These are phyloP conservation scores for Fusarium verrucosum DNA, from an alignment of 2,329 filamentous ascomycete genomes.

Conservation along the genomic window DNA sequence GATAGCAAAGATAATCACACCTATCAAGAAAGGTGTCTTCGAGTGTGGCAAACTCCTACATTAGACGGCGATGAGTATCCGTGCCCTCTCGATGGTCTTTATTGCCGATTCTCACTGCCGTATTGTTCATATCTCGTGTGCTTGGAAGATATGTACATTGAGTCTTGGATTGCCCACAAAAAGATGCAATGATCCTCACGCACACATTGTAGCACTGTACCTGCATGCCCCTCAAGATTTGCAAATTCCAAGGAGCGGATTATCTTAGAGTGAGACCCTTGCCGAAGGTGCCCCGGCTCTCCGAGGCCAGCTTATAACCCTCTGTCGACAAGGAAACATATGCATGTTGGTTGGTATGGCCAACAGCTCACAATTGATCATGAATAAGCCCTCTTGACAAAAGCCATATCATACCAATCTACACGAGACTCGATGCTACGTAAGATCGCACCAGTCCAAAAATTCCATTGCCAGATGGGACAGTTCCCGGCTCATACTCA, in stretches of 20 bases:
- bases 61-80: background rate
- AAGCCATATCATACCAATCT: background rate
- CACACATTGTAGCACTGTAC: constrained; percentile 9
- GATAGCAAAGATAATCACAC: constrained; percentile 14
- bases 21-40: constrained; percentile 13
- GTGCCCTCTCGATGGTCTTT: background rate
- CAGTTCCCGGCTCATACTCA: background rate
- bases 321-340: background rate
- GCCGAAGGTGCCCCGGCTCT: background rate
- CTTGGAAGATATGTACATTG: constrained; percentile 10
- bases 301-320: constrained; percentile 4
- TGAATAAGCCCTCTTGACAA: background rate
- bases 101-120: background rate
- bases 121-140: constrained; percentile 1
- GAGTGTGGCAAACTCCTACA: constrained; percentile 16
- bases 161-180: constrained; percentile 1
- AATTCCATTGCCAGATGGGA: background rate
- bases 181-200: background rate
- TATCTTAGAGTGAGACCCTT: background rate
- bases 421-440: background rate
- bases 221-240: constrained; percentile 24
- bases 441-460: constrained; percentile 1
- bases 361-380: constrained; percentile 4
- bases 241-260: constrained; percentile 10
- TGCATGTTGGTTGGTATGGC: background rate